Evolutionary conservation across 345 rosid genomes (phyloP).

Genomic region (Crucihimalaya himalaica): DNA sequence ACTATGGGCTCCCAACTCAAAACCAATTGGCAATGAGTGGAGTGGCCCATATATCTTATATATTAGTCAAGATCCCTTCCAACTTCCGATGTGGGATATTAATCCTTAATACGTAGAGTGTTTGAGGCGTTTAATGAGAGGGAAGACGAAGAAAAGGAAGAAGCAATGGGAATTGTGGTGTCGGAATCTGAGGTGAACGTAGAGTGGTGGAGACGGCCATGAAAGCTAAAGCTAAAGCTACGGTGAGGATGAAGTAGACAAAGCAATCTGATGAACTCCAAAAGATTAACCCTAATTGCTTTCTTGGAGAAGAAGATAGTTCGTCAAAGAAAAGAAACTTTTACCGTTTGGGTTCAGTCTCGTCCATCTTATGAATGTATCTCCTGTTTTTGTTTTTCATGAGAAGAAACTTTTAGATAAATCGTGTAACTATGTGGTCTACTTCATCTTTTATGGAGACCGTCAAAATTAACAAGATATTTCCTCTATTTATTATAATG

Average conservation of each 20-base stretch:
- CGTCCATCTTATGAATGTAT: neutral
- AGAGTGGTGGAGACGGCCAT: constrained; percentile 63
- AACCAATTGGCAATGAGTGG: too few species aligned
- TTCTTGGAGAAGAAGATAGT: constrained; percentile 30
- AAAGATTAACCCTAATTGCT: neutral
- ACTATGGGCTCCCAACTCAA: too few species aligned
- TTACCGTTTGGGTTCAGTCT: neutral
- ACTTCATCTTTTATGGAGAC: neutral
- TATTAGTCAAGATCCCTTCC: too few species aligned
- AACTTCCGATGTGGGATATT: too few species aligned
- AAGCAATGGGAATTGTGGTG: constrained; percentile 4
- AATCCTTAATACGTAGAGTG: too few species aligned
- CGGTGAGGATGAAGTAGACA: constrained; percentile 58
- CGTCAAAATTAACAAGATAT: neutral
- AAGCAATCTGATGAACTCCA: constrained; percentile 45
- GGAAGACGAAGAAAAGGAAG: constrained; percentile 22
- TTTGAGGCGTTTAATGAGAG: constrained; percentile 56
- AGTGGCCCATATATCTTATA: too few species aligned
- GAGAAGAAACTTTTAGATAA: too few species aligned
- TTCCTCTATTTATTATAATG: neutral
- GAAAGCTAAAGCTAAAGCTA: constrained; percentile 65
- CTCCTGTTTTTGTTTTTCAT: neutral
- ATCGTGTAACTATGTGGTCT: neutral
- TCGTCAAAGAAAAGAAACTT: neutral
- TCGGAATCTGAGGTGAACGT: constrained; percentile 37